phyloP scores from a whole-genome alignment of 2,329 filamentous ascomycete genomes.

The Eutypa lata region DNA sequence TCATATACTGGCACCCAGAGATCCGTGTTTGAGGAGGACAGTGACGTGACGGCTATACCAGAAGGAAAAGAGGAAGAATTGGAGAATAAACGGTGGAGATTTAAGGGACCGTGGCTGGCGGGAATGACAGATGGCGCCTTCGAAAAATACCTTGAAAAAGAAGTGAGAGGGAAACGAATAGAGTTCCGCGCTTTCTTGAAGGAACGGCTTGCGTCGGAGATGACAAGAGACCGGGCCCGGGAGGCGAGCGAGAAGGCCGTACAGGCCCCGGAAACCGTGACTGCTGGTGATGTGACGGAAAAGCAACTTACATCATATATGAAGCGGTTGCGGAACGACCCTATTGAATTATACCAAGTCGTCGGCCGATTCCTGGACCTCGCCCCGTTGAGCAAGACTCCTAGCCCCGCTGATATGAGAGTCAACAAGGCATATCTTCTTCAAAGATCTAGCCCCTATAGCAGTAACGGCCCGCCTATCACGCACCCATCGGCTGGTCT shows the following conservation, averaged over 20 bases:
- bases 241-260: conserved; percentile 38
- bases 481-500: conserved; percentile 62
- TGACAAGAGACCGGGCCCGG: conserved; percentile 35
- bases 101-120: conserved; percentile 63
- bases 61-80: conserved; percentile 29
- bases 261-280: conserved; percentile 24
- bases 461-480: conserved; percentile 52
- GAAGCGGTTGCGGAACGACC: conserved; percentile 50
- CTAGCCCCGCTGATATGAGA: conserved; percentile 17
- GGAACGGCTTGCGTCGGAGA: conserved; percentile 43
- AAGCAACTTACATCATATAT: conserved; percentile 50
- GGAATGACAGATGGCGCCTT: conserved; percentile 61
- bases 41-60: conserved; percentile 49
- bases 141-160: conserved; percentile 49
- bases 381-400: conserved; percentile 41
- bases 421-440: conserved; percentile 21
- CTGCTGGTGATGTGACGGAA: conserved; percentile 43
- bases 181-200: conserved; percentile 56
- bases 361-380: conserved; percentile 63
- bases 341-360: conserved; percentile 47
- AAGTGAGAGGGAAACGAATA: conserved; percentile 49
- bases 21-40: conserved; percentile 59
- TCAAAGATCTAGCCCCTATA: conserved; percentile 40
- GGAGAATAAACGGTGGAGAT: conserved; percentile 60
- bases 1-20: conserved; percentile 28